Conservation (phyloP, 352 stramenopile species). For the Thalassiosira hispida region DNA sequence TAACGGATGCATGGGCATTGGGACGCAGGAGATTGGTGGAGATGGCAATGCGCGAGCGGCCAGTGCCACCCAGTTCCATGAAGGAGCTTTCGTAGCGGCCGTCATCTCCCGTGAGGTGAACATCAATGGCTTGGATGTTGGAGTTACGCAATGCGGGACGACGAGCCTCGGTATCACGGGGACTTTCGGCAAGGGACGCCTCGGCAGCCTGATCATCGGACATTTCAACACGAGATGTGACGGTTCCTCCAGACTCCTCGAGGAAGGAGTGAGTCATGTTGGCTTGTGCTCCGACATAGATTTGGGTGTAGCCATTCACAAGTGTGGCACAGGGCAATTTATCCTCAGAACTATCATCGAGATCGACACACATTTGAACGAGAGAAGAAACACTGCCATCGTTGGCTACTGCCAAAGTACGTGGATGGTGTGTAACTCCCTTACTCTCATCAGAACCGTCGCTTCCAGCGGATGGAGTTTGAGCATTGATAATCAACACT, state of each 20-base stretch:
- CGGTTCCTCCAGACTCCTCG: slow-evolving; percentile 75
- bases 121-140: slow-evolving; percentile 81
- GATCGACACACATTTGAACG: slow-evolving; percentile 78
- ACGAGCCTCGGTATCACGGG: slow-evolving; percentile 61
- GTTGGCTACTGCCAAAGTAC: slow-evolving; percentile 68
- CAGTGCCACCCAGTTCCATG: slow-evolving; percentile 76
- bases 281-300: slow-evolving; percentile 74
- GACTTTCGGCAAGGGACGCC: slow-evolving; percentile 18
- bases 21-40: slow-evolving; percentile 66
- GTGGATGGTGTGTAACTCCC: slow-evolving; percentile 75
- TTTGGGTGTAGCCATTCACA: slow-evolving; percentile 83
- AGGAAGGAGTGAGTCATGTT: slow-evolving; percentile 82
- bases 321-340: slow-evolving; percentile 56
- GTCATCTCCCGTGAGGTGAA: slow-evolving; percentile 75
- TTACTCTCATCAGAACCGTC: slow-evolving; percentile 32
- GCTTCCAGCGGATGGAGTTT: slow-evolving; percentile 61
- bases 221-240: slow-evolving; percentile 69
- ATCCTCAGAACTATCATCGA: slow-evolving; percentile 44
- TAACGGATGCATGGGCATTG: slow-evolving; percentile 57
- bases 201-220: slow-evolving; percentile 52
- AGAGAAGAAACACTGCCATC: slow-evolving; percentile 64
- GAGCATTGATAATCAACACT: slow-evolving; percentile 74
- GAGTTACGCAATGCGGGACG: slow-evolving; percentile 71
- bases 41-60: slow-evolving; percentile 65
- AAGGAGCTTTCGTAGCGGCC: slow-evolving; percentile 63